Percentiles rank a stretch among this genome's conserved stretches.
Evolutionary conservation across 306 rosid species (phyloP).

Genomic region (Gastrolobium bilobum): DNA sequence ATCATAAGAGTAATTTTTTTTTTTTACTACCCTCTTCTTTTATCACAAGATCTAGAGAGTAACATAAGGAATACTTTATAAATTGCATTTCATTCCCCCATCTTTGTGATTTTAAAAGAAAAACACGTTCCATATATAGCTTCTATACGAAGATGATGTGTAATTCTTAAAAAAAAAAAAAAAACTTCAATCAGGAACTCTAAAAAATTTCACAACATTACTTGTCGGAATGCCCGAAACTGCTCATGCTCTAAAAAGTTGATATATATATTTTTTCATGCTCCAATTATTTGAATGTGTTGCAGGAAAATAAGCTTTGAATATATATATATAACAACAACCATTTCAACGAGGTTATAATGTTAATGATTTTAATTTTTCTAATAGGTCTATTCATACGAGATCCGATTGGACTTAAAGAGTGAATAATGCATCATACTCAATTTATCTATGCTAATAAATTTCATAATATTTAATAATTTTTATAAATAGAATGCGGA

Average conservation of each 20-base stretch:
- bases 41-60: neutral
- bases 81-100: neutral
- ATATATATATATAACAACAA: too few species aligned
- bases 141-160: neutral
- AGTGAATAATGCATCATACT: too few species aligned
- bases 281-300: neutral
- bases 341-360: too few species aligned
- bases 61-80: neutral
- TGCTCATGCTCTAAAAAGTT: too few species aligned
- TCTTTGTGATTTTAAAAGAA: neutral
- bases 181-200: slow-evolving; percentile 2
- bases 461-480: too few species aligned
- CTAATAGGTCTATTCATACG: too few species aligned
- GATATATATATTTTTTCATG: neutral
- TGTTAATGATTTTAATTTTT: too few species aligned
- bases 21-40: neutral
- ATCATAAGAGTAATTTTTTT: neutral
- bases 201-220: neutral
- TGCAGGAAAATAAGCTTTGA: neutral
- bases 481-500: too few species aligned
- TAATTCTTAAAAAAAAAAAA: neutral
- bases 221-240: neutral
- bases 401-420: too few species aligned
- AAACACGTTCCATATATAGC: neutral
- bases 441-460: too few species aligned